Evolutionary conservation across 768 basidiomycete species (phyloP), one percentile per base, ranked within the genome.

Genomic region (Trametes sanguinea): DNA sequence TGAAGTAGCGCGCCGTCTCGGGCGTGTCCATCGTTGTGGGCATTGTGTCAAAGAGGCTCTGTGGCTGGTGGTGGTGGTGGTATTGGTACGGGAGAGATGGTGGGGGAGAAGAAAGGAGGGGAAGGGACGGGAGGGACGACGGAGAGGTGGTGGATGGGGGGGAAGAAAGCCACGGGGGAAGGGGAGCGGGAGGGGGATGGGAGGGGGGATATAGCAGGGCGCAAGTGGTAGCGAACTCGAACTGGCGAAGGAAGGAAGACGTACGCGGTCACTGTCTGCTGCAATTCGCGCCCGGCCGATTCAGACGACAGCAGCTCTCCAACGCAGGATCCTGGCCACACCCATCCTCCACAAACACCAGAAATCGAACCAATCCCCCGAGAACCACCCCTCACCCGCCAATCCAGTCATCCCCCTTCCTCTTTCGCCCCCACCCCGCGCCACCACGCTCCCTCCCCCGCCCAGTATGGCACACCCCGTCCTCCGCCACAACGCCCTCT

Each of bases 1-100:
- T 89, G 73, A 90, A 90, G 73, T 89, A 82, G 67, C 87, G 82
- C 61, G 88, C 86, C 44, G 84, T 84, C 65, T 58, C 48, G 9
- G 61, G 74, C 51, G 81, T 73, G 73, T 85, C 78, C 52, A 70
- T 67, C 81, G 80, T 81, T 52, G 59, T 61, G 39, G 48, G 33
- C 33, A 56, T 39, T 45, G 51, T 29, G 33, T 27, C 22, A 32
- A 17, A 35, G 29, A 37, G 37, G 44, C 45, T 56, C 33, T 47
- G 32, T 33, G 47, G 50, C 10, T 43, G 22, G 9, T 9, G 30
- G 37, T 17, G 42, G 33, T 51, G 43, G 22, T 22, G 44, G 30
- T 30, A 39, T 17, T 9, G 39, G 57, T 33, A 35, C 13, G 50
- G 58, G 40, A 13, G 44, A 35, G 37, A 29, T 53, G 62, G 27